Percentiles rank a stretch among this genome's conserved stretches.
Evolutionary conservation across 2,329 filamentous ascomycete species (phyloP).

Genomic region (Xylariales sp.): DNA sequence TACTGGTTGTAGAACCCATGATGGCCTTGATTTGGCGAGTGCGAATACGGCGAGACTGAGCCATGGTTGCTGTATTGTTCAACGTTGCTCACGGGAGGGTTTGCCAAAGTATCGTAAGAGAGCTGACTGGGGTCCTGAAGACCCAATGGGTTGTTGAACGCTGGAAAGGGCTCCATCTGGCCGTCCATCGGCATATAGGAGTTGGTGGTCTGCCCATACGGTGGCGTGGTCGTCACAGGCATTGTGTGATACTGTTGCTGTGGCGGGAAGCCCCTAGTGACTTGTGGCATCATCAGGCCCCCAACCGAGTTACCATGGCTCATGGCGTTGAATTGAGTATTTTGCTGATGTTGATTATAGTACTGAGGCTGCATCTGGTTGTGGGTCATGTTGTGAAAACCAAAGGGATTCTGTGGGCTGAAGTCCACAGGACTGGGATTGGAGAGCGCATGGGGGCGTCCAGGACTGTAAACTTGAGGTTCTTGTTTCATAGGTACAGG

Average conservation of each 20-base stretch:
- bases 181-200: slow-evolving; percentile 28
- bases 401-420: slow-evolving; percentile 10
- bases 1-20: slow-evolving; percentile 27
- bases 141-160: slow-evolving; percentile 31
- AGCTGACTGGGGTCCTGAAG: slow-evolving; percentile 30
- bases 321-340: slow-evolving; percentile 4
- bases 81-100: slow-evolving; percentile 24
- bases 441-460: slow-evolving; percentile 12
- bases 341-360: slow-evolving; percentile 12
- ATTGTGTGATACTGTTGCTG: slow-evolving; percentile 26
- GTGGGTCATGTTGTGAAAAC: slow-evolving; percentile 15
- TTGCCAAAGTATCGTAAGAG: slow-evolving; percentile 28
- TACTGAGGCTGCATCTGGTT: slow-evolving; percentile 17
- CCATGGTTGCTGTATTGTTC: slow-evolving; percentile 35
- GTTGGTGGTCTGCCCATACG: slow-evolving; percentile 20
- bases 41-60: slow-evolving; percentile 37
- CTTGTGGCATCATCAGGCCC: slow-evolving; percentile 20
- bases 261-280: slow-evolving; percentile 11
- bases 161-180: slow-evolving; percentile 33
- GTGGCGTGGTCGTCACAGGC: slow-evolving; percentile 23
- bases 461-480: slow-evolving; percentile 17
- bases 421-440: slow-evolving; percentile 18
- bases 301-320: slow-evolving; percentile 13
- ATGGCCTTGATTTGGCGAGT: slow-evolving; percentile 35
- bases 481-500: slow-evolving; percentile 29